These are phyloP conservation scores for Ophidiomyces ophidiicola DNA, from an alignment of 2,329 filamentous ascomycete species.

Conservation along the genomic window DNA sequence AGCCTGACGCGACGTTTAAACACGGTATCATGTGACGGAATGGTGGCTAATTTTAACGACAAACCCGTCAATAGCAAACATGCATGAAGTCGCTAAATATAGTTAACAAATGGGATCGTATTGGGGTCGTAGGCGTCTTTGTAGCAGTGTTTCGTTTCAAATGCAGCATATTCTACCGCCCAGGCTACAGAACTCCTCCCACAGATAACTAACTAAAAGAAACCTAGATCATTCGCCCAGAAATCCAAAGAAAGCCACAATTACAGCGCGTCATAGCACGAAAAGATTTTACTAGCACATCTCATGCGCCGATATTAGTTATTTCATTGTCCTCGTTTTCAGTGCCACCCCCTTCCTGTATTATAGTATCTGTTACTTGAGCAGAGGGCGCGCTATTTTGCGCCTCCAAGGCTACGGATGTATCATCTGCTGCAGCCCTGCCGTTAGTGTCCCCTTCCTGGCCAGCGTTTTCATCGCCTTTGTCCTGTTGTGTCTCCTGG, in stretches of 20 bases:
- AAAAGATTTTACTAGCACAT: neutral
- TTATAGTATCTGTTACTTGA: neutral
- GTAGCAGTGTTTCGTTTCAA: too few species aligned
- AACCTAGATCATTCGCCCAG: too few species aligned
- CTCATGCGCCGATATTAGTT: neutral
- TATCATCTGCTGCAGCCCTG: slow-evolving; percentile 30
- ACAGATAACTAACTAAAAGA: too few species aligned
- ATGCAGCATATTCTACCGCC: too few species aligned
- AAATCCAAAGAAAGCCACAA: too few species aligned
- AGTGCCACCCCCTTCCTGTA: neutral
- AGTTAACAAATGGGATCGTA: too few species aligned
- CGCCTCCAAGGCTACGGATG: neutral
- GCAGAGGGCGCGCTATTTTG: neutral
- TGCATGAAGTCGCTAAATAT: too few species aligned
- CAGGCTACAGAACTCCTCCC: too few species aligned
- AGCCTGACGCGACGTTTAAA: neutral
- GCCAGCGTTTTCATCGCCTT: slow-evolving; percentile 13
- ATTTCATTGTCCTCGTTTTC: neutral
- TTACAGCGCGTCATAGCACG: too few species aligned
- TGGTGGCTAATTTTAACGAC: too few species aligned
- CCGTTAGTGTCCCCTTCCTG: slow-evolving; percentile 22
- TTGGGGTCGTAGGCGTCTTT: too few species aligned
- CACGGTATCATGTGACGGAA: slow-evolving; percentile 11
- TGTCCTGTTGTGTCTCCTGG: slow-evolving; percentile 11
- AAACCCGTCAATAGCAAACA: too few species aligned